Conservation (phyloP, 192 early-diverging fungal species). For the Chytriomyces sp. region DNA sequence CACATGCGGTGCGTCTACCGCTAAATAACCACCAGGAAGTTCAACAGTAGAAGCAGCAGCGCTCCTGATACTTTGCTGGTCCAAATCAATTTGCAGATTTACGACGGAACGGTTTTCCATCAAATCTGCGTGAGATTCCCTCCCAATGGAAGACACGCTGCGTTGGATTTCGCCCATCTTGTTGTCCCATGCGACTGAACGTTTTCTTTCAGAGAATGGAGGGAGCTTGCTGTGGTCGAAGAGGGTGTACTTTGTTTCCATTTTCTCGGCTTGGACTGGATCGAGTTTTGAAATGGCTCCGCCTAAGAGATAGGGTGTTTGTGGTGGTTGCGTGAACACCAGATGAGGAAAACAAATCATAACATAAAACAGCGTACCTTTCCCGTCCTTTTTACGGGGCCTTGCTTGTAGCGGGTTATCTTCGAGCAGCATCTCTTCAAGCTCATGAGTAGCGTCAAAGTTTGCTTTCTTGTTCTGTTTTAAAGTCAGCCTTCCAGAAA, state of each 20-base stretch:
- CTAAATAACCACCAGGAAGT: background rate
- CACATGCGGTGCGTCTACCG: no score
- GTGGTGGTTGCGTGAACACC: background rate
- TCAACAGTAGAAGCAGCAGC: background rate
- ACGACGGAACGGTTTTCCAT: conserved; percentile 7
- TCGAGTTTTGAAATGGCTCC: conserved; percentile 1
- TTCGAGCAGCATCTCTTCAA: conserved; percentile 74
- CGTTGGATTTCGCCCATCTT: conserved; percentile 16
- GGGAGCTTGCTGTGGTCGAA: conserved; percentile 74
- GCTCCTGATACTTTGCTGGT: conserved; percentile 11
- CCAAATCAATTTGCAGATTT: background rate
- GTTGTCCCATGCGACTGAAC: conserved; percentile 25
- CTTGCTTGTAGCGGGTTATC: conserved; percentile 56
- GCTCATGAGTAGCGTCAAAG: conserved; percentile 73
- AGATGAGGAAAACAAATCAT: background rate
- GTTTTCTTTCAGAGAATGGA: conserved; percentile 8
- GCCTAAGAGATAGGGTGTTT: background rate
- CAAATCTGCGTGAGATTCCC: conserved; percentile 10
- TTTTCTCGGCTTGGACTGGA: conserved; percentile 67
- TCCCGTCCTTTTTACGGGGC: conserved; percentile 35
- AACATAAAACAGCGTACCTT: conserved; percentile 20
- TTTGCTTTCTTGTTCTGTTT: conserved; percentile 62
- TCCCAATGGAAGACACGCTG: background rate
- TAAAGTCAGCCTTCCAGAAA: conserved; percentile 12
- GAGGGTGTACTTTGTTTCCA: conserved; percentile 79